phyloP scores from a whole-genome alignment of 306 rosid genomes.

The Calophaca sinica region DNA sequence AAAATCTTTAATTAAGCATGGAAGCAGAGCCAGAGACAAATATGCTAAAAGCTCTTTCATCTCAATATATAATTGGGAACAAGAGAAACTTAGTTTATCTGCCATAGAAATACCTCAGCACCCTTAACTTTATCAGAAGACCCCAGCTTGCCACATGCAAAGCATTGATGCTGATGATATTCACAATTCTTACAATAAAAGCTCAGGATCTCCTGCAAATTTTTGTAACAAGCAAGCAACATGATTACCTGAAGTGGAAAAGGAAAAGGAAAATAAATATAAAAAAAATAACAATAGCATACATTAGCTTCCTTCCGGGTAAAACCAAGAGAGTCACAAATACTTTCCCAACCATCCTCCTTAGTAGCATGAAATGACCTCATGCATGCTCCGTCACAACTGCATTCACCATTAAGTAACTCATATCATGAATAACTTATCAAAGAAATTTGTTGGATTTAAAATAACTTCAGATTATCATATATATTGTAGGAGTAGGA shows the following conservation, averaged over 20 bases:
- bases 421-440: not conserved
- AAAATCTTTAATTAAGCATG: no score
- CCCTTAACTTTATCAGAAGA: slow-evolving; percentile 68
- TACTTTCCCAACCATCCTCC: slow-evolving; percentile 60
- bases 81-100: slow-evolving; percentile 23
- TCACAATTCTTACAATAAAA: slow-evolving; percentile 82
- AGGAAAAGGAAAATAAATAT: slow-evolving; percentile 24
- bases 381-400: slow-evolving; percentile 94
- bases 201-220: slow-evolving; percentile 63
- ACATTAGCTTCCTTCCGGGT: slow-evolving; percentile 72
- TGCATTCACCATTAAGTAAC: slow-evolving; percentile 46
- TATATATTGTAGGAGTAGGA: no score
- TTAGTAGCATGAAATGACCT: slow-evolving; percentile 86
- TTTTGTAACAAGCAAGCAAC: slow-evolving; percentile 24
- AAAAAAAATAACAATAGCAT: slow-evolving; percentile 46
- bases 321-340: slow-evolving; percentile 75
- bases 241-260: slow-evolving; percentile 29
- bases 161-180: slow-evolving; percentile 83
- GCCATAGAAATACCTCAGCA: slow-evolving; percentile 71
- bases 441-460: not conserved
- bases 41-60: no score
- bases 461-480: not conserved
- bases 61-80: no score
- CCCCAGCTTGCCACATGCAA: slow-evolving; percentile 86
- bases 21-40: no score